These are phyloP conservation scores for Carallia brachiata DNA, from an alignment of 345 rosid genomes.

Conservation along the genomic window DNA sequence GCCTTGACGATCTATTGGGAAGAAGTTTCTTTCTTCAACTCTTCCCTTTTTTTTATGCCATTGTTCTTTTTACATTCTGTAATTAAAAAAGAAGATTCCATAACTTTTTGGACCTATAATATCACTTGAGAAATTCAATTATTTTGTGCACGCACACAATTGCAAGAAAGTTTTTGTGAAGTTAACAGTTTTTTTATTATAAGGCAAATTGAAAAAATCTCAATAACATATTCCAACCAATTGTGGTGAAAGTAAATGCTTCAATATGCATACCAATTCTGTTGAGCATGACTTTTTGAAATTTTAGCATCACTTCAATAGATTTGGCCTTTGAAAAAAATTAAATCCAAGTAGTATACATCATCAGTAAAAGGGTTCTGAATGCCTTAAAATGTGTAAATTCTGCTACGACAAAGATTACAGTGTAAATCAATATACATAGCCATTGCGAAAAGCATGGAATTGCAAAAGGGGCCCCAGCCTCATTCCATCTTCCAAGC, in stretches of 20 bases:
- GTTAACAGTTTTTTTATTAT: no score
- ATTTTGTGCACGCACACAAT: neutral
- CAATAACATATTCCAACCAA: no score
- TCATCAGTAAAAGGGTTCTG: neutral
- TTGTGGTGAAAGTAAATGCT: no score
- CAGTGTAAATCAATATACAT: neutral
- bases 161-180: no score
- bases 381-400: slow-evolving; percentile 2
- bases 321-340: no score
- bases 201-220: no score
- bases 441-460: neutral
- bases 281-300: no score
- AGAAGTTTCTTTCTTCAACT: slow-evolving; percentile 53
- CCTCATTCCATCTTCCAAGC: slow-evolving; percentile 87
- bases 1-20: slow-evolving; percentile 67
- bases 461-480: slow-evolving; percentile 18
- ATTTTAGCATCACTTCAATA: no score
- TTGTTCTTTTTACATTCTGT: no score
- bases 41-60: slow-evolving; percentile 38
- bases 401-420: neutral
- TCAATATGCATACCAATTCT: no score
- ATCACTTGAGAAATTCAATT: neutral
- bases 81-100: neutral
- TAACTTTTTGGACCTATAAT: slow-evolving; percentile 6
- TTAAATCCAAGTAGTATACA: neutral